Conservation (phyloP, 805 yeast species). For the Geotrichum ghanense region DNA sequence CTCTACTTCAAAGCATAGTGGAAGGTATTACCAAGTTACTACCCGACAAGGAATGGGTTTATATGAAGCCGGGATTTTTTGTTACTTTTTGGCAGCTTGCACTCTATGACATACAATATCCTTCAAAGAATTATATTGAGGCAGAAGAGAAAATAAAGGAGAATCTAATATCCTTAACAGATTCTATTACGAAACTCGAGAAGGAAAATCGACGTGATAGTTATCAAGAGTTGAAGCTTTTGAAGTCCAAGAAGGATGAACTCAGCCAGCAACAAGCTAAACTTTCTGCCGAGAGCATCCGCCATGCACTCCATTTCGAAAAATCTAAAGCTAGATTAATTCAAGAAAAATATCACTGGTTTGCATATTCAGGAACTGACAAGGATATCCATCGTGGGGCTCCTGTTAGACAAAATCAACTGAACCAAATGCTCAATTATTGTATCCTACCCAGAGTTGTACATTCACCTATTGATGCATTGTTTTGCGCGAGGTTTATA, state of each 20-base stretch:
- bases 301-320: conserved; percentile 34
- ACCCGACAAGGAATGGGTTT: conserved; percentile 20
- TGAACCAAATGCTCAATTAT: conserved; percentile 36
- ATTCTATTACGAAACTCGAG: conserved; percentile 4
- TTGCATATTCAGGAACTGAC: conserved; percentile 8
- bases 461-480: conserved; percentile 76
- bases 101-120: conserved; percentile 56
- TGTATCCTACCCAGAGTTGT: conserved; percentile 69
- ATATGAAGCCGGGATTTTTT: conserved; percentile 32
- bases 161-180: conserved; percentile 13
- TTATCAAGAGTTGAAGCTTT: not conserved
- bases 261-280: conserved; percentile 5
- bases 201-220: conserved; percentile 6
- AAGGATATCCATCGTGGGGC: conserved; percentile 3
- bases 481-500: conserved; percentile 52
- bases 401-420: conserved; percentile 11
- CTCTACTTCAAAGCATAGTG: conserved; percentile 26
- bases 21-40: conserved; percentile 20
- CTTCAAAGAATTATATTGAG: conserved; percentile 36
- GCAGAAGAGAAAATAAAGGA: conserved; percentile 33
- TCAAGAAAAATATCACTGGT: conserved; percentile 21
- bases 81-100: conserved; percentile 63
- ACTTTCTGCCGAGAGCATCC: conserved; percentile 27
- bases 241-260: conserved; percentile 5
- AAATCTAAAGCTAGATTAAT: conserved; percentile 23